A percentile compares a stretch with the other conserved stretches of the same genome.
Conservation (phyloP, 441 rosid genomes). For the Gossypium laxum region DNA sequence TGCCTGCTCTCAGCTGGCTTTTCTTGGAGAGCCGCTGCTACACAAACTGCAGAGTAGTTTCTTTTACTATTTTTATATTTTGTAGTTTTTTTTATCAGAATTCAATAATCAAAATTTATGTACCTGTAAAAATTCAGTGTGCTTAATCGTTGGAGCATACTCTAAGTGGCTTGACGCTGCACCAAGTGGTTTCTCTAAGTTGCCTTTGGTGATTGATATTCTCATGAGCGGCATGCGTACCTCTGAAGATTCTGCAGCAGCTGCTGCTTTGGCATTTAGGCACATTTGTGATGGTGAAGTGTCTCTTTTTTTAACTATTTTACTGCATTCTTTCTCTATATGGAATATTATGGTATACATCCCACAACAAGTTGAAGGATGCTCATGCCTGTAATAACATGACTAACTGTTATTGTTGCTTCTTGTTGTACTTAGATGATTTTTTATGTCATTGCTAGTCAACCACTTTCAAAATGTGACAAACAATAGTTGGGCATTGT, state of each 20-base stretch:
- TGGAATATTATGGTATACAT: slow-evolving; percentile 1
- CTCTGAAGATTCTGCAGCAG: slow-evolving; percentile 94
- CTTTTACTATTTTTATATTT: slow-evolving; percentile 9
- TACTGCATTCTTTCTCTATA: slow-evolving; percentile 5
- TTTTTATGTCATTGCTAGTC: not conserved
- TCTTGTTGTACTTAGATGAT: not conserved
- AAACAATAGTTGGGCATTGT: not conserved
- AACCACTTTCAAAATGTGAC: not conserved
- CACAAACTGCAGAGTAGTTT: slow-evolving; percentile 12
- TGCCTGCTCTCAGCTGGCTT: not conserved
- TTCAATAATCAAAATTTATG: slow-evolving; percentile 18
- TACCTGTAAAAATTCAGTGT: slow-evolving; percentile 43
- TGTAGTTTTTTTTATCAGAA: slow-evolving; percentile 11
- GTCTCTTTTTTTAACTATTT: not conserved
- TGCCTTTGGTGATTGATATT: slow-evolving; percentile 64
- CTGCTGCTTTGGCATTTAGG: slow-evolving; percentile 93
- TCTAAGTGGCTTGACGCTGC: slow-evolving; percentile 93
- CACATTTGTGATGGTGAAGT: slow-evolving; percentile 81
- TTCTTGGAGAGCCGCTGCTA: not conserved
- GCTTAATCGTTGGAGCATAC: slow-evolving; percentile 90
- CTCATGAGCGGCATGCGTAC: slow-evolving; percentile 89
- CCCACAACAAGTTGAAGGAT: not conserved
- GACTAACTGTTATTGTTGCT: not conserved
- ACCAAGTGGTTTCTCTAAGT: slow-evolving; percentile 53
- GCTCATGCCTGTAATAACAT: not conserved